Evolutionary conservation across 2,329 filamentous ascomycete species (phyloP).

Genomic region (Fusarium sp.): DNA sequence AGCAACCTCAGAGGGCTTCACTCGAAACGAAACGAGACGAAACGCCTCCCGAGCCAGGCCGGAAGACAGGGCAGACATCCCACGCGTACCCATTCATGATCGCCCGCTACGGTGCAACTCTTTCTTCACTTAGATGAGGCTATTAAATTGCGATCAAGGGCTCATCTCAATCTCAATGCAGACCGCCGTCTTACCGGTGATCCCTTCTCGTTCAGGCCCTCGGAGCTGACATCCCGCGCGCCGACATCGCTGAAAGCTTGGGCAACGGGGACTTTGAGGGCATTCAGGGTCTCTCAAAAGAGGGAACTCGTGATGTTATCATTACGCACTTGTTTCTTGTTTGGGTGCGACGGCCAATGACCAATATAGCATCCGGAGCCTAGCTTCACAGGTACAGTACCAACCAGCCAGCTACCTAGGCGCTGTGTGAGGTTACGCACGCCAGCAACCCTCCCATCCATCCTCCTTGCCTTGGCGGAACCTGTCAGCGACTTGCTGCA

Average conservation of each 20-base stretch:
- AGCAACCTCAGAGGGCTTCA: neutral
- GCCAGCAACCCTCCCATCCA: slow-evolving; percentile 1
- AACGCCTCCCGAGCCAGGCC: slow-evolving; percentile 14
- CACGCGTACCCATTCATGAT: neutral
- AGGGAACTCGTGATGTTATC: slow-evolving; percentile 24
- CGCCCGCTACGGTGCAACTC: neutral
- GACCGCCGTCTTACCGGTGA: neutral
- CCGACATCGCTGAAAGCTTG: neutral
- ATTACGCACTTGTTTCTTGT: slow-evolving; percentile 21
- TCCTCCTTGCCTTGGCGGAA: slow-evolving; percentile 5
- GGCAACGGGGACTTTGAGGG: slow-evolving; percentile 11
- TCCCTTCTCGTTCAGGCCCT: neutral
- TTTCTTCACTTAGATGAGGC: neutral
- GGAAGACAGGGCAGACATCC: neutral
- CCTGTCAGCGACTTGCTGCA: slow-evolving; percentile 25
- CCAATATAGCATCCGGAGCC: slow-evolving; percentile 4
- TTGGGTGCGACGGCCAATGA: slow-evolving; percentile 15
- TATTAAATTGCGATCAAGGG: neutral
- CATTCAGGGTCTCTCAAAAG: slow-evolving; percentile 1
- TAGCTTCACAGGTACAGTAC: slow-evolving; percentile 6
- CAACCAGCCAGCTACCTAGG: slow-evolving; percentile 10
- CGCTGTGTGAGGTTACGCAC: slow-evolving; percentile 26
- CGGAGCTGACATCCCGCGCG: neutral
- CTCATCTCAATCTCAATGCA: neutral
- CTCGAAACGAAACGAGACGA: slow-evolving; percentile 34